Base-by-base conservation (phyloP, 2,329 filamentous ascomycete species). In the Aspergillus bombycis region DNA sequence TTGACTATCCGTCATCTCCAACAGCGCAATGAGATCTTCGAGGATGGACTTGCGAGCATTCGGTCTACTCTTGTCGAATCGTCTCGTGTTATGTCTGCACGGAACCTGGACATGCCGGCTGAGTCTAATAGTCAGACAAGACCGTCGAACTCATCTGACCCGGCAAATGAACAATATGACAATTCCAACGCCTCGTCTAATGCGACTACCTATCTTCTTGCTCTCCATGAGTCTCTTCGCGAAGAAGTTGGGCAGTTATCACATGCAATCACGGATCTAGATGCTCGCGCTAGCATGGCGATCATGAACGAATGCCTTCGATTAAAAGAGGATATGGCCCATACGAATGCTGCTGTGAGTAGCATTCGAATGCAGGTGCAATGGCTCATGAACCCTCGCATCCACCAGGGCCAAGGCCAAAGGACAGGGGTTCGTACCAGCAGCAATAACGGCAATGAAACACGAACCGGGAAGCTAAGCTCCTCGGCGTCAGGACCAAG, bases 221-320 rank as follows among this genome's bases (percentile, higher is more conserved):
- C 84, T 2, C 81, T 89, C 57, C 86, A 89, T 70, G 86, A 89
- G 69, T 84, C 82, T 26, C 79, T 89, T 21, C 84, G 87, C 14
- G 85, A 87, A 52, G 86, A 89, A 71, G 83, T 89, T 56, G 77
- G 78, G 21, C 84, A 85, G 56, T 79, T 88, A 32, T 81, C 82
- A 16, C 80, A 82, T 58, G 83, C 84, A 3, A 78, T 89, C 11
- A 82, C 82, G 4, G 86, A 88, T 61, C 79, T 88, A 48, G 87
- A 89, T 65, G 86, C 84, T 54, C 83, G 86, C 41, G 83, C 85
- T 43, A 87, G 81, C 73, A 87, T 89, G 85, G 83, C 86, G 63
- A 83, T 87, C 46, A 82, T 89, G 77, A 89, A 88, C 68, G 87
- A 89, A 72, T 86, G 83, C 54, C 79, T 88, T 36, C 84, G 86